Evolutionary conservation across 1,139 yeast genomes (phyloP).

Genomic region (Pichia sp.): DNA sequence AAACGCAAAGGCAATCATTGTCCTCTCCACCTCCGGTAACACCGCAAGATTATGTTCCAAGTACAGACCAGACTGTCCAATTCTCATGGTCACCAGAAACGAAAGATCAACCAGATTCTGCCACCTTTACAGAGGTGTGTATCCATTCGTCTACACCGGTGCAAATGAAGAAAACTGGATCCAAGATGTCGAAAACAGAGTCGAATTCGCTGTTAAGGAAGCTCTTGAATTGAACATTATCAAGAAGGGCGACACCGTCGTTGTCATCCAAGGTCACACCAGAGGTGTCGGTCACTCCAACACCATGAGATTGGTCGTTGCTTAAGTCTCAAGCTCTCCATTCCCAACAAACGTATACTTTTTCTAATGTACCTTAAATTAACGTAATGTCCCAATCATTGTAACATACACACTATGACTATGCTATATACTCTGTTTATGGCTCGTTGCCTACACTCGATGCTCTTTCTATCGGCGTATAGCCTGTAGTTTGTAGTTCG

Average conservation of each 20-base stretch:
- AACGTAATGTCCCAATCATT: no score
- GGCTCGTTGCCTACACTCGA: no score
- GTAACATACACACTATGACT: no score
- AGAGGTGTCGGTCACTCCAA: constrained; percentile 98
- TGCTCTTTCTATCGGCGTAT: no score
- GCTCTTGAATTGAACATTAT: constrained; percentile 85
- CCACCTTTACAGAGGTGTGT: constrained; percentile 97
- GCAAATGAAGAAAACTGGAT: constrained; percentile 81
- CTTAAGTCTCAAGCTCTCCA: no score
- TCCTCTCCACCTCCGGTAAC: constrained; percentile 88
- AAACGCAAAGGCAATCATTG: constrained; percentile 94
- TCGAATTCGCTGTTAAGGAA: constrained; percentile 88
- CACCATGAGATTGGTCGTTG: constrained; percentile 65
- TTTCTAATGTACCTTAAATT: no score
- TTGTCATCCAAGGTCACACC: constrained; percentile 98
- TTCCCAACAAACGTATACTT: no score
- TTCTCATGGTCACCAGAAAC: constrained; percentile 97
- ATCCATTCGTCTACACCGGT: constrained; percentile 82
- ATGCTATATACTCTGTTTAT: no score
- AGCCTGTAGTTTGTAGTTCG: no score
- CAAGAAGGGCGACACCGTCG: constrained; percentile 80
- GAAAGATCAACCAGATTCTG: constrained; percentile 87
- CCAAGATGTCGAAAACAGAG: constrained; percentile 91
- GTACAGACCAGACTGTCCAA: constrained; percentile 97
- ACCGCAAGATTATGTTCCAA: constrained; percentile 96